Conservation (phyloP, 148 eudicot species). For the Vaccinium myrtillus region DNA sequence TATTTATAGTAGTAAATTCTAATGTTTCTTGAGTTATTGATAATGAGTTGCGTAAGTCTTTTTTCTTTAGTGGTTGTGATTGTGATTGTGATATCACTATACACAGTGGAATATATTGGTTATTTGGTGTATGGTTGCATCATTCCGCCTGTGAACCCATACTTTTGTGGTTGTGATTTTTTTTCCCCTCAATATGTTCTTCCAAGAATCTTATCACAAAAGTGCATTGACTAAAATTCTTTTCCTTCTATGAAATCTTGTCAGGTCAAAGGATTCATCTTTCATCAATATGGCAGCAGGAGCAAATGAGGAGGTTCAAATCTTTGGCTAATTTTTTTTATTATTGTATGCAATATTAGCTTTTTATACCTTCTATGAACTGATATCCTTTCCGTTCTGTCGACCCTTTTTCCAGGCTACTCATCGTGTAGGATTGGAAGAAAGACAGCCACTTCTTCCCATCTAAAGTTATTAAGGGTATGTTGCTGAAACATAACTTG, state of each 20-base stretch:
- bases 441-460: constrained; percentile 87
- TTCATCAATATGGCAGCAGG: constrained; percentile 78
- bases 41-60: background rate
- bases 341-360: background rate
- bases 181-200: background rate
- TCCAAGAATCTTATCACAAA: background rate
- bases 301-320: constrained; percentile 83
- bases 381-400: background rate
- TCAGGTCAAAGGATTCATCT: constrained; percentile 56
- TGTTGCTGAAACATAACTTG: constrained; percentile 14
- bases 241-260: constrained; percentile 13
- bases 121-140: background rate
- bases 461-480: constrained; percentile 45
- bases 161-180: background rate
- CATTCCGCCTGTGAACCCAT: background rate
- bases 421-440: constrained; percentile 71
- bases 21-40: background rate
- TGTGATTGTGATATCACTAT: background rate
- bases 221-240: background rate
- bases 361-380: background rate
- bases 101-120: background rate
- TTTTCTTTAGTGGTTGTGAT: background rate
- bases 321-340: background rate
- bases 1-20: background rate
- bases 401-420: constrained; percentile 49